Evolutionary conservation across 495 filamentous ascomycete genomes (phyloP), one percentile per base, ranked within the genome.

Genomic region (Corynascus novoguineensis): DNA sequence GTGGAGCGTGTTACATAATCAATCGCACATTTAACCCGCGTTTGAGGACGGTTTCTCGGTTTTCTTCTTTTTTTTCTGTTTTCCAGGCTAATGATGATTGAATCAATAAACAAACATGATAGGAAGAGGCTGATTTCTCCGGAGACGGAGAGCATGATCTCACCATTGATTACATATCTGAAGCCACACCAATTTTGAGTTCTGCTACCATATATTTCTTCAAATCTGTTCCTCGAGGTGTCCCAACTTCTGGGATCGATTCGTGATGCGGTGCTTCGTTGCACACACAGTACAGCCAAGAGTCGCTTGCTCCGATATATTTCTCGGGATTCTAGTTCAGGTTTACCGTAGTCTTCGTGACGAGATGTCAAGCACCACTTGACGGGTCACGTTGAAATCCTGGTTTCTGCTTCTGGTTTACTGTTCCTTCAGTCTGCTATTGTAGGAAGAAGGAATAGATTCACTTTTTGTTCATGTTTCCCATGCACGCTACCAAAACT

Each of bases 71-170:
- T 50, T 49, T 60, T 42, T 64, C 59, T n/a, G n/a, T n/a, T n/a
- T n/a, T 59, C 54, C 70, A 68, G 73, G 78, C 78, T 78, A 40
- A 68, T 82, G 79, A 82, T 81, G 79, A 82, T 79, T 71, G 66
- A 60, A 66, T 52, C 53, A 71, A 62, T 27, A 68, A 66, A 15
- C 38, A 71, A 62, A 61, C 60, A 78, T 77, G 76, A 82, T 82
- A 82, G 79, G 79, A 82, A 82, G 79, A 82, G 77, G 68, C 69
- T 76, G 77, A 79, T 75, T 71, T 70, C 68, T 72, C 73, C 69
- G 49, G 59, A 62, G 57, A 57, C 46, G 60, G 68, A 71, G 75
- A 74, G 71, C 73, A 71, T 82, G 79, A 81, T 81, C 72, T 78
- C 71, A 80, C 52, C 44, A 74, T 64, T 59, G 69, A 73, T 61